phyloP scores from a whole-genome alignment of 2,329 filamentous ascomycete genomes.

The Talaromyces islandicus region DNA sequence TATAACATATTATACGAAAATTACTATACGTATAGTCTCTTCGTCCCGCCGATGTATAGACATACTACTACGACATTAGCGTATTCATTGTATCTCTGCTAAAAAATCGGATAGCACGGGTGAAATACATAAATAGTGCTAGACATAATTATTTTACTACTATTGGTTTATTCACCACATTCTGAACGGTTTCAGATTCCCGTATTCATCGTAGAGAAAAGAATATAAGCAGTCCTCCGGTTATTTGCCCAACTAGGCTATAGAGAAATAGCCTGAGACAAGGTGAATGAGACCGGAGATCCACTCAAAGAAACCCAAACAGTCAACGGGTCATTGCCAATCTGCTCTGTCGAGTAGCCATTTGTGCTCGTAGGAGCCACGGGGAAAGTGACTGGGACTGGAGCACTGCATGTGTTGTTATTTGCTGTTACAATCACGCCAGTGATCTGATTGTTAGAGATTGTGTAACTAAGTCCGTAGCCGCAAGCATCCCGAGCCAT shows the following conservation, averaged over 20 bases:
- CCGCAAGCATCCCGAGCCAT: constrained; percentile 49
- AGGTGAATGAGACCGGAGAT: constrained; percentile 39
- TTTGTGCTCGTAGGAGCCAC: constrained; percentile 37
- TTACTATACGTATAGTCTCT: too few species aligned
- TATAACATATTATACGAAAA: too few species aligned
- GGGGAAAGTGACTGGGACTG: constrained; percentile 53
- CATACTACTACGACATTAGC: background rate
- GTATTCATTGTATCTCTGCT: background rate
- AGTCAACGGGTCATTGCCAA: constrained; percentile 50
- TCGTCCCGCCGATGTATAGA: too few species aligned
- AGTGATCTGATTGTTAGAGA: constrained; percentile 41
- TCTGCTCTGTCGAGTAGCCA: constrained; percentile 44
- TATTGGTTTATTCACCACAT: background rate
- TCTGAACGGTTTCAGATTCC: background rate
- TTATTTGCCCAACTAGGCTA: constrained; percentile 9
- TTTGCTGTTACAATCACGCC: constrained; percentile 46
- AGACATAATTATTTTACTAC: background rate
- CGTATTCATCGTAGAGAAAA: background rate
- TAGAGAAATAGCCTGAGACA: constrained; percentile 32
- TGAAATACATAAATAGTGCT: background rate
- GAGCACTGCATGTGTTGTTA: constrained; percentile 45
- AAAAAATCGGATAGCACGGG: background rate
- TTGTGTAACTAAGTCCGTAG: constrained; percentile 44
- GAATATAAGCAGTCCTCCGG: background rate
- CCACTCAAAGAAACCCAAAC: constrained; percentile 46